Evolutionary conservation across 345 rosid species (phyloP).

Genomic region (Streptanthus diversifolius): DNA sequence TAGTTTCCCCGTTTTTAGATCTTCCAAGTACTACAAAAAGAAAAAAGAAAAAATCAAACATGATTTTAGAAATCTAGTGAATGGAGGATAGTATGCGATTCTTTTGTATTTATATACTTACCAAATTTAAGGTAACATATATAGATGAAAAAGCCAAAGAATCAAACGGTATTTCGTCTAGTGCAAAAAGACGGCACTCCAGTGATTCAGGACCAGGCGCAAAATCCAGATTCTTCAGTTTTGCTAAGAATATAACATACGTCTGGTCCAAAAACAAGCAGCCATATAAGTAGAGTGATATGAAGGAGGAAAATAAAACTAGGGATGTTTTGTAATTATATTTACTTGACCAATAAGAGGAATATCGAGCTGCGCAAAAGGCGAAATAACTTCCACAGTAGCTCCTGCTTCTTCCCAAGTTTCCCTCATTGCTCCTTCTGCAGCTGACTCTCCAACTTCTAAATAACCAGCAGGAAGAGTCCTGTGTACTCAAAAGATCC

Average conservation of each 20-base stretch:
- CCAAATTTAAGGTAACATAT: slow-evolving; percentile 76
- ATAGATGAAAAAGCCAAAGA: slow-evolving; percentile 94
- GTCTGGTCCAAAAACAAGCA: slow-evolving; percentile 57
- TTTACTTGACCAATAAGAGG: slow-evolving; percentile 92
- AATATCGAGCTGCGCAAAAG: slow-evolving; percentile 89
- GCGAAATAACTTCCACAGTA: slow-evolving; percentile 80
- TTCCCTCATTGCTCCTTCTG: slow-evolving; percentile 91
- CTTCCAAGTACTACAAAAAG: slow-evolving; percentile 67
- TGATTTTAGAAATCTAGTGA: background rate
- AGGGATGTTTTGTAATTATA: background rate
- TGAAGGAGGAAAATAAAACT: background rate
- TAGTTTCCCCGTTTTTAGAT: slow-evolving; percentile 54
- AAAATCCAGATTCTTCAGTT: slow-evolving; percentile 71
- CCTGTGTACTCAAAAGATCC: slow-evolving; percentile 43
- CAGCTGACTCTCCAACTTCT: slow-evolving; percentile 96
- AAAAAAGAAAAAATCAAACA: slow-evolving; percentile 3
- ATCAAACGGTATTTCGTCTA: slow-evolving; percentile 84
- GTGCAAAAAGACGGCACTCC: slow-evolving; percentile 74
- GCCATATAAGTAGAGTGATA: slow-evolving; percentile 1
- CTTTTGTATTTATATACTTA: slow-evolving; percentile 30
- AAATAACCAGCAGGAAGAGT: slow-evolving; percentile 98
- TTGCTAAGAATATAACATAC: slow-evolving; percentile 85
- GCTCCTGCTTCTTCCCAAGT: slow-evolving; percentile 98
- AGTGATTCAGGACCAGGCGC: slow-evolving; percentile 92
- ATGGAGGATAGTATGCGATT: background rate